These are phyloP conservation scores for Candida dajiaensis DNA, from an alignment of 805 yeast species.

Conservation along the genomic window DNA sequence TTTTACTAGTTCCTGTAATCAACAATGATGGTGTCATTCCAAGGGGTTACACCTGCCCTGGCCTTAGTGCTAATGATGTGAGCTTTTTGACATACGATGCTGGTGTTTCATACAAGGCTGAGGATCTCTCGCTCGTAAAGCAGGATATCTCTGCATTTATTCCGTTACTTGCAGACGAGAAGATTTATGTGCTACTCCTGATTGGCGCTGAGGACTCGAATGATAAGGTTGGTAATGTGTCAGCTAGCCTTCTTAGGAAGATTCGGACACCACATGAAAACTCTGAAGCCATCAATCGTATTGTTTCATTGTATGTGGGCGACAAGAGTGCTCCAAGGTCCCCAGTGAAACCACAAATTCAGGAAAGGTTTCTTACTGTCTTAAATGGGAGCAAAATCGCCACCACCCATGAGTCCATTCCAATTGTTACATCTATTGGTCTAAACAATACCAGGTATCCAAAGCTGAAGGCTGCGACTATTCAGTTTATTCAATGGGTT, in stretches of 20 bases:
- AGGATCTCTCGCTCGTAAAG: constrained; percentile 39
- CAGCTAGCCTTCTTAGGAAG: constrained; percentile 47
- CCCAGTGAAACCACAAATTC: constrained; percentile 48
- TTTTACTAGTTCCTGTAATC: constrained; percentile 47
- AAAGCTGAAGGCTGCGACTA: constrained; percentile 49
- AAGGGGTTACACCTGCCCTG: constrained; percentile 49
- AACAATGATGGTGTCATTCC: constrained; percentile 35
- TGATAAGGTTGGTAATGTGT: constrained; percentile 48
- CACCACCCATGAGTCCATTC: constrained; percentile 34
- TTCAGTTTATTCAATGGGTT: constrained; percentile 63
- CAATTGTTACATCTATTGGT: constrained; percentile 52
- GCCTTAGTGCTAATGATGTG: constrained; percentile 51
- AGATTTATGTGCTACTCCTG: constrained; percentile 42
- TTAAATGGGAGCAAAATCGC: constrained; percentile 49
- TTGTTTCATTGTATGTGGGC: constrained; percentile 50
- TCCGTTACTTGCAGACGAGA: constrained; percentile 26
- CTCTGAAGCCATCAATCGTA: constrained; percentile 32
- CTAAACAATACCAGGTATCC: constrained; percentile 43
- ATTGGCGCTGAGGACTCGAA: constrained; percentile 60
- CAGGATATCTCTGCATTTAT: constrained; percentile 36
- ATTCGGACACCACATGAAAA: constrained; percentile 48
- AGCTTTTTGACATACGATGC: constrained; percentile 64
- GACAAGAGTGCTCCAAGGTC: constrained; percentile 33
- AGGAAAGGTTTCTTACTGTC: constrained; percentile 46
- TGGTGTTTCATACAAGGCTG: constrained; percentile 51